A percentile compares a stretch with the other conserved stretches of the same genome.
These are phyloP conservation scores for Aspergillus olivimuriae DNA, from an alignment of 495 filamentous ascomycete genomes.

Conservation along the genomic window DNA sequence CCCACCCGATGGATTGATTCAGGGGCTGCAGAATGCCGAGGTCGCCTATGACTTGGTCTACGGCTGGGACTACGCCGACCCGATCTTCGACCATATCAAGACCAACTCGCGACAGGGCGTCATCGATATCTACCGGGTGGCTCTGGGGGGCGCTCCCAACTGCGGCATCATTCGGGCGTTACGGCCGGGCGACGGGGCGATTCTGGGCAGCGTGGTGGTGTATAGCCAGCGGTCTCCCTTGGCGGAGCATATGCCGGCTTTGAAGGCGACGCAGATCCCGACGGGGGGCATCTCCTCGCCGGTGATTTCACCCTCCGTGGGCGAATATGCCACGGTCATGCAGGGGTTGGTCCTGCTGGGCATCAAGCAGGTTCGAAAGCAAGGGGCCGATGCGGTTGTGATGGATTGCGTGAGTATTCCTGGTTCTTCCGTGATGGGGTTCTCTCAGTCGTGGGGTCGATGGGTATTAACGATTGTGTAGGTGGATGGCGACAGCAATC, in stretches of 20 bases:
- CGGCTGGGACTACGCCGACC: slow-evolving; percentile 68
- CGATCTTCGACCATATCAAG: slow-evolving; percentile 68
- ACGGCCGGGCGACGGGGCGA: slow-evolving; percentile 54
- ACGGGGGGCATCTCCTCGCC: slow-evolving; percentile 75
- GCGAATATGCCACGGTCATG: slow-evolving; percentile 64
- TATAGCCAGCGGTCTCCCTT: slow-evolving; percentile 63
- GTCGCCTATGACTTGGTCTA: slow-evolving; percentile 64
- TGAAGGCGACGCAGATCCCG: slow-evolving; percentile 42
- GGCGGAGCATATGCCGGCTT: slow-evolving; percentile 61
- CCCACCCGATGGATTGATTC: slow-evolving; percentile 65
- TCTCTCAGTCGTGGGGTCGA: background rate
- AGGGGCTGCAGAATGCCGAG: slow-evolving; percentile 61
- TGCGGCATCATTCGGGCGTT: slow-evolving; percentile 83
- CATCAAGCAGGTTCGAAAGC: slow-evolving; percentile 73
- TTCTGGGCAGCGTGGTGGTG: slow-evolving; percentile 79
- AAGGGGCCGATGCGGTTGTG: slow-evolving; percentile 61
- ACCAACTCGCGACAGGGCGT: slow-evolving; percentile 73
- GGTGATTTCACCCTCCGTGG: slow-evolving; percentile 61
- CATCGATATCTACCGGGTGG: slow-evolving; percentile 74
- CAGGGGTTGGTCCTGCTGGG: slow-evolving; percentile 79
- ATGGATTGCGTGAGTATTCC: slow-evolving; percentile 64
- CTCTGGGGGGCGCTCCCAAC: slow-evolving; percentile 61
- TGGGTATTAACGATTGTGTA: slow-evolving; percentile 22
- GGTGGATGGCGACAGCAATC: slow-evolving; percentile 65
- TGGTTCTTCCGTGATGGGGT: background rate